Conservation (phyloP, 768 basidiomycete species). For the Serendipita indica region DNA sequence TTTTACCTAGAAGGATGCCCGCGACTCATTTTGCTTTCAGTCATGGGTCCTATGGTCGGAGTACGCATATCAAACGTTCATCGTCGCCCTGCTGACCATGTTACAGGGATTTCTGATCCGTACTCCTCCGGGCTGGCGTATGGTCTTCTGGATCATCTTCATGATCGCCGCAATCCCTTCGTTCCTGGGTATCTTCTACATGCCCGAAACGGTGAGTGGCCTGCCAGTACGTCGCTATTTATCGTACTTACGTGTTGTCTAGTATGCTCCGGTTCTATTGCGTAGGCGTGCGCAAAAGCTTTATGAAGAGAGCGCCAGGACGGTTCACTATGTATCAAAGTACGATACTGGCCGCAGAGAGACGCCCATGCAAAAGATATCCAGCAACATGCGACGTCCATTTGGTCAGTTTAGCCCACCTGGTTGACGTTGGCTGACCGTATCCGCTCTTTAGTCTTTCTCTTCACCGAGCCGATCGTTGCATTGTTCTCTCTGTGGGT, state of each 20-base stretch:
- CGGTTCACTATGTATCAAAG: slow-evolving; percentile 33
- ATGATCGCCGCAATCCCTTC: slow-evolving; percentile 35
- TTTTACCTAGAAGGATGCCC: slow-evolving; percentile 14
- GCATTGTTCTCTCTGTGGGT: slow-evolving; percentile 42
- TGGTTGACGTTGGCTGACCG: background rate
- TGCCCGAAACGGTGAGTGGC: slow-evolving; percentile 41
- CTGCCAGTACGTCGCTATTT: background rate
- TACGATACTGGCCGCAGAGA: slow-evolving; percentile 33
- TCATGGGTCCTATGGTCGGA: slow-evolving; percentile 53
- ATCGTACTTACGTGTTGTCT: background rate
- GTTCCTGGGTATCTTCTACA: slow-evolving; percentile 31
- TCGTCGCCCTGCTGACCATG: background rate
- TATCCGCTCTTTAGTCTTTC: slow-evolving; percentile 30
- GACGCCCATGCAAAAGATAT: slow-evolving; percentile 30
- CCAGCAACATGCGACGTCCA: slow-evolving; percentile 38
- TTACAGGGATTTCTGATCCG: slow-evolving; percentile 8
- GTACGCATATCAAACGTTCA: slow-evolving; percentile 33
- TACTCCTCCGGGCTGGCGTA: background rate
- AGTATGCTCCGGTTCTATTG: slow-evolving; percentile 50
- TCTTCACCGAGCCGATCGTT: slow-evolving; percentile 51
- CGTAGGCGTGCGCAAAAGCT: slow-evolving; percentile 36
- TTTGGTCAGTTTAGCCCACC: slow-evolving; percentile 28
- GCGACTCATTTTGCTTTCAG: slow-evolving; percentile 20
- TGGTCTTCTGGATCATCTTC: slow-evolving; percentile 52
- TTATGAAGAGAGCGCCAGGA: slow-evolving; percentile 27